Evolutionary conservation across 176 grass and related monocot species (phyloP).

Genomic region (Triticum dicoccoides): DNA sequence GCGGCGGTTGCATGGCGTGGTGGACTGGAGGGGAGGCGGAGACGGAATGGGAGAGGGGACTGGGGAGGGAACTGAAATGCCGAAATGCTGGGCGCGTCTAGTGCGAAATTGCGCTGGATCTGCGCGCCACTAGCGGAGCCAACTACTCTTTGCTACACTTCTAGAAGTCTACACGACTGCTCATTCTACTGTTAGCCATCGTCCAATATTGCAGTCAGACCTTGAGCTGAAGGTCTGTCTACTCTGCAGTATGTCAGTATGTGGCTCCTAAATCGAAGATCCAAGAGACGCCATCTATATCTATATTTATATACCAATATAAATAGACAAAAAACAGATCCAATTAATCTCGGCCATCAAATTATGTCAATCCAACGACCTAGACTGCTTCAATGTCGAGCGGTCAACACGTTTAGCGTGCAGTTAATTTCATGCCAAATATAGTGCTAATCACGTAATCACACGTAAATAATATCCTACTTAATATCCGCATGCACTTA

Average conservation of each 20-base stretch:
- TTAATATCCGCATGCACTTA: no score
- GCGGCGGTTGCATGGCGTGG: not conserved
- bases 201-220: not conserved
- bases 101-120: constrained; percentile 23
- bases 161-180: not conserved
- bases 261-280: no score
- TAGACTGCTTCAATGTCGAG: no score
- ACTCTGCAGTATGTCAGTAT: not conserved
- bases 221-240: not conserved
- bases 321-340: no score
- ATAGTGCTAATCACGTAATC: no score
- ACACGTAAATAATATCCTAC: no score
- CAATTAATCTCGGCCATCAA: no score
- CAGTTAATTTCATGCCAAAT: no score
- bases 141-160: not conserved
- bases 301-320: no score
- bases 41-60: not conserved
- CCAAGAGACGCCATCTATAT: no score
- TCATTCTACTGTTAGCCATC: not conserved
- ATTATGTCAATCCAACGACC: no score
- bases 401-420: no score
- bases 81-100: constrained; percentile 19
- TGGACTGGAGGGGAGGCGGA: not conserved
- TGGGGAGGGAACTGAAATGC: not conserved
- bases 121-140: constrained; percentile 6